Evolutionary conservation across 805 yeast species (phyloP).

Genomic region (Candida tammaniensis): DNA sequence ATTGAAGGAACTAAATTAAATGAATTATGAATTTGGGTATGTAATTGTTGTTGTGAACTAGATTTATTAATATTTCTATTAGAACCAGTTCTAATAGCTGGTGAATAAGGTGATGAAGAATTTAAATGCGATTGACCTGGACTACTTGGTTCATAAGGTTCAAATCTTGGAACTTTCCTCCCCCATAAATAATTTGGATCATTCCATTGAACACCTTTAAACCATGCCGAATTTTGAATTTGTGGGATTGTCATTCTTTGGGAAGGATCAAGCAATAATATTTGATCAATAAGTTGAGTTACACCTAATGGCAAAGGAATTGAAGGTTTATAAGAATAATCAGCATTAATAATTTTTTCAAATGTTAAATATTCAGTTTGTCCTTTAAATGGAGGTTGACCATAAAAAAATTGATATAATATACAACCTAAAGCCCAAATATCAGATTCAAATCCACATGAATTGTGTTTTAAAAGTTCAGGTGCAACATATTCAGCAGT

Average conservation of each 20-base stretch:
- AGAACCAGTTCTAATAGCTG: constrained; percentile 33
- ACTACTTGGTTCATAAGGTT: constrained; percentile 18
- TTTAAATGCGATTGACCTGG: neutral
- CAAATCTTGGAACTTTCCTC: constrained; percentile 29
- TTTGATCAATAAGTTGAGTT: constrained; percentile 26
- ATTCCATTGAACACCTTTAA: constrained; percentile 38
- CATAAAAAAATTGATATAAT: constrained; percentile 76
- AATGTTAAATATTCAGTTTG: constrained; percentile 80
- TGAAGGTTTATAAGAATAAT: constrained; percentile 49
- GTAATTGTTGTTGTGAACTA: constrained; percentile 36
- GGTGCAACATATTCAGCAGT: constrained; percentile 89
- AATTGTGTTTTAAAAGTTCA: constrained; percentile 73
- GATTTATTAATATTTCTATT: constrained; percentile 37
- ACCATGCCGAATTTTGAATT: constrained; percentile 35
- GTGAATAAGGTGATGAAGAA: constrained; percentile 15
- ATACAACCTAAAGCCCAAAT: constrained; percentile 96
- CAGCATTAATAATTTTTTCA: constrained; percentile 78
- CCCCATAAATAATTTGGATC: constrained; percentile 40
- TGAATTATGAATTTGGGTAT: constrained; percentile 33
- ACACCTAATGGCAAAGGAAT: constrained; percentile 30
- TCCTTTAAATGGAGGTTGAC: constrained; percentile 88
- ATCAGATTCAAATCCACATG: constrained; percentile 81
- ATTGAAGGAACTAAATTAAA: constrained; percentile 31
- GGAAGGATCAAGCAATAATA: constrained; percentile 32
- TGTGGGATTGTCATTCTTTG: constrained; percentile 31